Percentiles rank a stretch among this genome's conserved stretches.
Conservation (phyloP, 2,329 filamentous ascomycete species). For the Cylindrodendrum hubeiense region DNA sequence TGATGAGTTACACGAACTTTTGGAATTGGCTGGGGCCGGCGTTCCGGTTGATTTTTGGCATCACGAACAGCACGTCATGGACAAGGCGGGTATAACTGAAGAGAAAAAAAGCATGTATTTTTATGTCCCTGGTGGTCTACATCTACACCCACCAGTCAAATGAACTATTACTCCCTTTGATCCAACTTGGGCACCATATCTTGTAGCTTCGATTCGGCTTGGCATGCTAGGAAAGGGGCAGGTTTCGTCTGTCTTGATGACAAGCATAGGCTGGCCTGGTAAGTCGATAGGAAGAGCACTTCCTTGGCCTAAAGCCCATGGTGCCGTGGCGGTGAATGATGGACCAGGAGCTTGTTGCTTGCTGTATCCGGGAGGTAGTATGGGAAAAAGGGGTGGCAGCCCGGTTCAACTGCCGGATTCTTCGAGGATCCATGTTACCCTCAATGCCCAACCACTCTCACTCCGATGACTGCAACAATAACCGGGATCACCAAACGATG, state of each 20-base stretch:
- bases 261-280: neutral
- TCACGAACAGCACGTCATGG: neutral
- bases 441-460: constrained; percentile 2
- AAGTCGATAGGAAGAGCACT: neutral
- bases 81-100: neutral
- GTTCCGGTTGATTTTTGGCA: constrained; percentile 8
- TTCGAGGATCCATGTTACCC: constrained; percentile 3
- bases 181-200: neutral
- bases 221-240: neutral
- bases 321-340: neutral
- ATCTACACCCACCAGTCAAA: neutral
- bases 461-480: neutral
- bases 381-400: neutral
- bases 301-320: neutral
- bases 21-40: constrained; percentile 1
- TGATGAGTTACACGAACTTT: neutral
- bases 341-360: neutral
- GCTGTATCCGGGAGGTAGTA: constrained; percentile 1
- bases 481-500: neutral
- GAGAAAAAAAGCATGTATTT: constrained; percentile 1
- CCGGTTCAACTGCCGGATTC: constrained; percentile 9
- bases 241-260: neutral
- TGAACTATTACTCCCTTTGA: neutral
- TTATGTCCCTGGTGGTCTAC: constrained; percentile 1
- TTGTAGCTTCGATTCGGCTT: neutral